Conservation (phyloP, 768 basidiomycete genomes). For the Rubroboletus satanas region DNA sequence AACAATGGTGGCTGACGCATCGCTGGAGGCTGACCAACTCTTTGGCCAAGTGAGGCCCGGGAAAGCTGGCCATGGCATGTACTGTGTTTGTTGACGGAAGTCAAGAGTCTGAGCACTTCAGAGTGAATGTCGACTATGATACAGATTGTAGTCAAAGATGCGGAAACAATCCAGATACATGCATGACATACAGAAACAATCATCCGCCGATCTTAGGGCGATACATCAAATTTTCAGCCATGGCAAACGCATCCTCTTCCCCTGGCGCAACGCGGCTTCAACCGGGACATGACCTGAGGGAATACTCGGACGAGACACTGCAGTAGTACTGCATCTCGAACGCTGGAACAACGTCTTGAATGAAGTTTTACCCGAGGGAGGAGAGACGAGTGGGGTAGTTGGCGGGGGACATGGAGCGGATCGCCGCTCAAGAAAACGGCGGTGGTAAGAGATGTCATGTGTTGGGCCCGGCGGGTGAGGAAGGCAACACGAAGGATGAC, state of each 20-base stretch:
- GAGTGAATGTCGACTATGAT: slow-evolving; percentile 5
- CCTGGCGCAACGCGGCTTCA: slow-evolving; percentile 22
- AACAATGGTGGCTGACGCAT: slow-evolving; percentile 19
- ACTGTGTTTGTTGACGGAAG: neutral
- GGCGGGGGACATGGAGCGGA: slow-evolving; percentile 19
- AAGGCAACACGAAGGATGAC: slow-evolving; percentile 17
- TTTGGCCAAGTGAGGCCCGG: neutral
- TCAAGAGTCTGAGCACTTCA: neutral
- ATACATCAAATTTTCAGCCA: slow-evolving; percentile 31
- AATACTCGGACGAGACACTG: slow-evolving; percentile 9
- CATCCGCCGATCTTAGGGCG: neutral
- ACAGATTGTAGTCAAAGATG: slow-evolving; percentile 9
- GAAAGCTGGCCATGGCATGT: neutral
- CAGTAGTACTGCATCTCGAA: slow-evolving; percentile 24
- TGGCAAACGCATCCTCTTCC: slow-evolving; percentile 28
- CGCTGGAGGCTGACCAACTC: slow-evolving; percentile 22
- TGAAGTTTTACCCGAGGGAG: slow-evolving; percentile 16
- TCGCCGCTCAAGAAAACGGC: slow-evolving; percentile 9
- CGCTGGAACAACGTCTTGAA: slow-evolving; percentile 29
- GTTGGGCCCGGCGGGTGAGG: slow-evolving; percentile 2
- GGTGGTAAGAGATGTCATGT: slow-evolving; percentile 6
- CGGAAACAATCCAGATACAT: slow-evolving; percentile 16
- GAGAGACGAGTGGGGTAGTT: slow-evolving; percentile 10
- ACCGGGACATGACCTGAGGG: slow-evolving; percentile 19
- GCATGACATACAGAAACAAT: slow-evolving; percentile 21